Percentiles rank a stretch among this genome's conserved stretches.
Evolutionary conservation across 1,284 basidiomycete species (phyloP).

Genomic region (Apiotrichum sp.): DNA sequence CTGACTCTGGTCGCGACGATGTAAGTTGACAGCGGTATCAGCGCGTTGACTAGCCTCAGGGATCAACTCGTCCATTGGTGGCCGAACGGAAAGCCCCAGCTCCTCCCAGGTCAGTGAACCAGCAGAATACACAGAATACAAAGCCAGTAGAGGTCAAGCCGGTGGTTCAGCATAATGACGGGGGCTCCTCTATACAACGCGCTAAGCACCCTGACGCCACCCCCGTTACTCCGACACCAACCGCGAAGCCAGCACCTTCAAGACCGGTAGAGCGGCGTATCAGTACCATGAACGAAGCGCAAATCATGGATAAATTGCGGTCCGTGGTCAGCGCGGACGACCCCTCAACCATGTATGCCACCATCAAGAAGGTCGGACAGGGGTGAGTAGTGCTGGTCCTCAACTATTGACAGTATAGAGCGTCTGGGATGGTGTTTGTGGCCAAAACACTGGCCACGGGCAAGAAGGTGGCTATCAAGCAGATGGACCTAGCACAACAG

Average conservation of each 20-base stretch:
- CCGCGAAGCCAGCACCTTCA: conserved; percentile 52
- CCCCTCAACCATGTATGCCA: conserved; percentile 84
- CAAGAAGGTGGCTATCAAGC: conserved; percentile 96
- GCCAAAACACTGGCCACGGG: conserved; percentile 83
- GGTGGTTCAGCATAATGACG: too few species aligned
- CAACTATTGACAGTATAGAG: too few species aligned
- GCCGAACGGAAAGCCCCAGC: conserved; percentile 44
- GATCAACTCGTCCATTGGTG: conserved; percentile 13
- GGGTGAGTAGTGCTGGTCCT: conserved; percentile 59
- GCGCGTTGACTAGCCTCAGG: not conserved
- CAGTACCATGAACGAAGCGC: conserved; percentile 91
- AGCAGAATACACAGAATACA: not conserved
- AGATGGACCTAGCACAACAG: conserved; percentile 95
- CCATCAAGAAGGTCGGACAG: conserved; percentile 98
- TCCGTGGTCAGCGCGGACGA: conserved; percentile 81
- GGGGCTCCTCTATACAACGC: too few species aligned
- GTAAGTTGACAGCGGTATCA: not conserved
- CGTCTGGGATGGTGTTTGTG: conserved; percentile 97
- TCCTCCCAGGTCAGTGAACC: conserved; percentile 47
- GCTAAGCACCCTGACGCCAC: too few species aligned
- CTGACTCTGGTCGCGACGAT: not conserved
- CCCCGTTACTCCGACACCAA: too few species aligned
- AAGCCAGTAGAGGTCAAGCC: too few species aligned
- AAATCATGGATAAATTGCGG: conserved; percentile 96
- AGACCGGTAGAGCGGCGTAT: conserved; percentile 68